phyloP scores from a whole-genome alignment of 176 grass and related monocot species.

The Miscanthus lutarioriparius region DNA sequence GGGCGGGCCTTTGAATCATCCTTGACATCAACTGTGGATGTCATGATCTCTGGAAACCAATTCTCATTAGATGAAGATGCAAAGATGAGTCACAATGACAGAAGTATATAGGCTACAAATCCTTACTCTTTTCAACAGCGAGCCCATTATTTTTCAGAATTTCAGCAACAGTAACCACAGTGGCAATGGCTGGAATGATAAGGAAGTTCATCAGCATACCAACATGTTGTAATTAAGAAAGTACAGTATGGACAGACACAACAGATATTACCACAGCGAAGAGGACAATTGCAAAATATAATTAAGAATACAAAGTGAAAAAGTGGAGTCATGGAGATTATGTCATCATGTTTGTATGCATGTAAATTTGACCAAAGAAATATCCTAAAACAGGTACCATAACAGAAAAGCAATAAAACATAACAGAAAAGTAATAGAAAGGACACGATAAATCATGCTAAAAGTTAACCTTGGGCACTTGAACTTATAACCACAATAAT shows the following conservation, averaged over 20 bases:
- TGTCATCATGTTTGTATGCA: not conserved
- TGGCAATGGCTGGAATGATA: constrained; percentile 72
- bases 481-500: not conserved
- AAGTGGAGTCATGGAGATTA: not conserved
- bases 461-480: not conserved
- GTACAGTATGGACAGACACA: not conserved
- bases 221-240: not conserved
- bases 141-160: constrained; percentile 97
- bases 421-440: not conserved
- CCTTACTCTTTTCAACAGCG: constrained; percentile 85
- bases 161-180: constrained; percentile 83
- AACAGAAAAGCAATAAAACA: not conserved
- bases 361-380: not conserved
- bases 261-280: not conserved
- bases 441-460: not conserved
- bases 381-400: not conserved
- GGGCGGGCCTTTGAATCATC: constrained; percentile 70
- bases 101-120: not conserved
- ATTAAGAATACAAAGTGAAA: not conserved
- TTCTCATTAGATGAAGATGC: not conserved
- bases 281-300: not conserved
- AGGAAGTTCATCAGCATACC: not conserved
- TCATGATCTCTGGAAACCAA: constrained; percentile 70
- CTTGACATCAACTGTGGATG: constrained; percentile 88
- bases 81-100: not conserved